phyloP scores from a whole-genome alignment of 208 protist species.

The Acanthamoeba healyi region DNA sequence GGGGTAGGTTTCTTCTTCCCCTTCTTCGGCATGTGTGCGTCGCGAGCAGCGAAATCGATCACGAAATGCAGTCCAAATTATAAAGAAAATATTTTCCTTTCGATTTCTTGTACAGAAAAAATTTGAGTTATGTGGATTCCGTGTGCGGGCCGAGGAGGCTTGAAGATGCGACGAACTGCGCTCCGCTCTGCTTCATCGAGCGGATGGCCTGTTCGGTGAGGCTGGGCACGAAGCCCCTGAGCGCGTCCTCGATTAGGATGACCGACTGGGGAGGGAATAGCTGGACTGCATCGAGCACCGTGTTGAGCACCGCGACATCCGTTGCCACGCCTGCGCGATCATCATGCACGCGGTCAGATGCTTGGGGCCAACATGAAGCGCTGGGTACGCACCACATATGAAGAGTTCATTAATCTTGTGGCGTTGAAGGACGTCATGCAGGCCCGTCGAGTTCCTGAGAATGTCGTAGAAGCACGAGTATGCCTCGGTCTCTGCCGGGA shows the following conservation, averaged over 20 bases:
- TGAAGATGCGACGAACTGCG: not conserved
- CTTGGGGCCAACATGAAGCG: not conserved
- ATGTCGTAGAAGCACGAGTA: conserved; percentile 71
- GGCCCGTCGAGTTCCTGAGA: conserved; percentile 20
- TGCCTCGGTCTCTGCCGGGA: conserved; percentile 38
- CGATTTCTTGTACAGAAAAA: no score
- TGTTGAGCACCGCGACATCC: conserved; percentile 65
- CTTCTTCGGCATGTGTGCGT: conserved; percentile 55
- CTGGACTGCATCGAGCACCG: conserved; percentile 50
- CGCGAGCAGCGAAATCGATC: no score
- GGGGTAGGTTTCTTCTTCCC: conserved; percentile 58
- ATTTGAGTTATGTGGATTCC: no score
- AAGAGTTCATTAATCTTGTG: conserved; percentile 43
- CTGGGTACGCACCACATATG: conserved; percentile 22
- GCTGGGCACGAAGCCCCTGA: conserved; percentile 56
- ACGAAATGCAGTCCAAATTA: no score
- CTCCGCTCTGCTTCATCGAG: not conserved
- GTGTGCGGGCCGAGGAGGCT: no score
- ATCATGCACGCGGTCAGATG: not conserved
- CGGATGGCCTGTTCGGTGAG: not conserved
- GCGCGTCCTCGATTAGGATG: conserved; percentile 27
- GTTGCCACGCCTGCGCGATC: conserved; percentile 36
- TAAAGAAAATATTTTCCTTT: not conserved
- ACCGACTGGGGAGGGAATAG: not conserved
- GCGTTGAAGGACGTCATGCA: not conserved